Conservation (phyloP, 2,329 filamentous ascomycete species). For the Bipolaris victoriae region DNA sequence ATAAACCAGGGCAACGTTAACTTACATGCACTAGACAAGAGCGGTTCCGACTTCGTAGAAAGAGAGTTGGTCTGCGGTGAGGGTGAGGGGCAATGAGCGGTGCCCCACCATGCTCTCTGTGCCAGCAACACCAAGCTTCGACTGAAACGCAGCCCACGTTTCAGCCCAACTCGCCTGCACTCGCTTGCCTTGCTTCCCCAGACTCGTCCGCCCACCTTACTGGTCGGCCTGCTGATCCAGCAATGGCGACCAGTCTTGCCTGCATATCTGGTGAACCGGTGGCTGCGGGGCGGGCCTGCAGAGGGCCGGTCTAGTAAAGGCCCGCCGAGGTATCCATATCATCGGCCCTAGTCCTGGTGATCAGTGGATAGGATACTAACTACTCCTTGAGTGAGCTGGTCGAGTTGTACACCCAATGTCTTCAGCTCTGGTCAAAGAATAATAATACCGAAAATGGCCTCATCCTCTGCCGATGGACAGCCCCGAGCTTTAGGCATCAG, state of each 20-base stretch:
- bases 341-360: not conserved
- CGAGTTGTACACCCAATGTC: not conserved
- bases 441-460: not conserved
- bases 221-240: conserved; percentile 3
- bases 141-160: conserved; percentile 25
- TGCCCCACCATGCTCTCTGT: conserved; percentile 19
- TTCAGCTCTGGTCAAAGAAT: not conserved
- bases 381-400: not conserved
- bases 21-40: conserved; percentile 16
- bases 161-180: conserved; percentile 23
- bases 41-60: conserved; percentile 15
- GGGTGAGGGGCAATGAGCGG: conserved; percentile 28
- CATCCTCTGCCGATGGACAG: not conserved
- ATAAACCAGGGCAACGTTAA: conserved; percentile 1
- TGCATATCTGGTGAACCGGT: conserved; percentile 15
- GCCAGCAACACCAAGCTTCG: conserved; percentile 21
- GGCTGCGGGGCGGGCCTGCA: not conserved
- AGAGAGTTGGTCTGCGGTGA: conserved; percentile 22
- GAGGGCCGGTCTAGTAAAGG: not conserved
- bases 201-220: not conserved
- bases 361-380: not conserved
- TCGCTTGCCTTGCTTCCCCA: conserved; percentile 8
- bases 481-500: not conserved
- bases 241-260: conserved; percentile 7
- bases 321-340: not conserved